Base-by-base conservation (phyloP, 2,329 filamentous ascomycete species). In the Penicillium janthinellum region DNA sequence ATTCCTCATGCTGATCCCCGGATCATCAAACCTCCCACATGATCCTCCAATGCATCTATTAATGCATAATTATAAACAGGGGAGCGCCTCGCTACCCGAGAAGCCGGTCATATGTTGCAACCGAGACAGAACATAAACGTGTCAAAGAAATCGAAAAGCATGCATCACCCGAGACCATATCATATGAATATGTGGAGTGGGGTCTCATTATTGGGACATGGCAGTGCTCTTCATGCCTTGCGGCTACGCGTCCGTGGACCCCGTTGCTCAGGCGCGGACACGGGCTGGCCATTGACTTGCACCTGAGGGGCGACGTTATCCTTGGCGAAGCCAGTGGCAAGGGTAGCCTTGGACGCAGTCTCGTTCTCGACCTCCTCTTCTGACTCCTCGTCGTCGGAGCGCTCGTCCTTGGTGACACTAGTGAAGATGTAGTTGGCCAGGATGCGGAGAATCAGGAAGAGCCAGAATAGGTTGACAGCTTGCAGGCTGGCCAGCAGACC, bases 391-490 rank as follows among this genome's bases (percentile, higher is more conserved):
- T 79, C 73, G 2, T 81, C 79, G 60, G 78, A 81, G 60, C 79
- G 69, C 63, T 81, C 78, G 55, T 81, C 79, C 59, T 73, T 73
- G 20, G 49, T 67, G 20, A 77, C 67, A 49, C 70, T 75, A 64
- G 68, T 74, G 63, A 78, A 74, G 37, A 77, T 63, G 58, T 79
- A 79, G 66, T 77, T 79, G 62, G 74, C 70, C 38, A 79, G 65
- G 53, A 81, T 77, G 62, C 77, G 76, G 52, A 79, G 66, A 54
- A 81, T 80, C 59, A 80, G 68, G 64, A 74, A 79, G 17, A 82
- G 71, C 75, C 79, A 81, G 60, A 81, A 78, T 50, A 81, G 69
- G 45, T 81, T 81, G 34, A 81, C 76, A 15, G 76, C 74, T 63
- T 82, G 79, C 42, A 82, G 69, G 62, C 75, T 74, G 35, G 75